Base-by-base conservation (phyloP, 202 grass and related monocot genomes). In the Setaria italica region DNA sequence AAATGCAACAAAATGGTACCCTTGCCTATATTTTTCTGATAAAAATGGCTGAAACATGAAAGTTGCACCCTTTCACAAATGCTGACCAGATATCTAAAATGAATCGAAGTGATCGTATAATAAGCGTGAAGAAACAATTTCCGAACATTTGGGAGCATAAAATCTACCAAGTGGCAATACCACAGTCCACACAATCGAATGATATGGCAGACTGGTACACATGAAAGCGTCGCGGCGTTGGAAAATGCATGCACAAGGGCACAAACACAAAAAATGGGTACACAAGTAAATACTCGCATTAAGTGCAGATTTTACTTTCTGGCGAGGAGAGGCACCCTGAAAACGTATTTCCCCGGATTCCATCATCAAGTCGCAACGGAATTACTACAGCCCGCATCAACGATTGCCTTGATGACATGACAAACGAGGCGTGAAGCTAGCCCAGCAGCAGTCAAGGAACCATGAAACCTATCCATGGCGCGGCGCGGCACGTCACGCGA, bases 261-360 rank as follows among this genome's bases (percentile, higher is more conserved):
- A 56, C 4, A 74, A 16, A 75, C 51, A 3, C 34, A 6, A 75
- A 7, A 14, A 74, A 25, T 25, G 25, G 46, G 70, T 50, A 74
- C 49, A 39, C 50, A n/a, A 54, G 16, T 39, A 75, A 56, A 56
- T 39, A 39, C 16, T 20, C 50, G 9, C 32, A 50, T 39, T 56
- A 75, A 54, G 3, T 39, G 32, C 32, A n/a, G 49, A 39, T 39
- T 20, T 75, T 75, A 55, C 30, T 75, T n/a, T 75, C 49, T 75
- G 50, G 32, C 49, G 33, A 33, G 50, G 32, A 30, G 33, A 33
- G 16, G 2, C 12, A 3, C 13, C 69, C 2, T 16, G 1, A 53
- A 53, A 73, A 9, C 48, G 48, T 53, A 53, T 33, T 73, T 73
- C 17, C 29, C 16, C 1, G 29, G 70, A 73, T 73, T 73, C 25